Evolutionary conservation across 2,329 filamentous ascomycete genomes (phyloP).

Genomic region (Pyricularia grisea): DNA sequence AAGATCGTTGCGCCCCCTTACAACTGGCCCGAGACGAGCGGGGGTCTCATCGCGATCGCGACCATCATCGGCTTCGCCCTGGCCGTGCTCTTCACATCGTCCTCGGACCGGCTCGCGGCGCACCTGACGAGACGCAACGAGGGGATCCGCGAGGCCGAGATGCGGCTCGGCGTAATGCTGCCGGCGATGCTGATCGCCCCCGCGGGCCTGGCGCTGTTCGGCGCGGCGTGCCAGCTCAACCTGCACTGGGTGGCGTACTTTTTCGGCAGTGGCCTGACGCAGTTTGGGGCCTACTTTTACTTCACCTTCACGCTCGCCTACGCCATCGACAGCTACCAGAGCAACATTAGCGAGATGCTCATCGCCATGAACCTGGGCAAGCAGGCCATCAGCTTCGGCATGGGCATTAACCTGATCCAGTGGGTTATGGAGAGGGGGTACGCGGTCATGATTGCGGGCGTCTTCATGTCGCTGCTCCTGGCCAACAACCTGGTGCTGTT

Average conservation of each 20-base stretch:
- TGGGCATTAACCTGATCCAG: constrained; percentile 38
- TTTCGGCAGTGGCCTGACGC: constrained; percentile 35
- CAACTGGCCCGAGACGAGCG: constrained; percentile 32
- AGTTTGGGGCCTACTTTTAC: constrained; percentile 42
- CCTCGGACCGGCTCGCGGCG: constrained; percentile 32
- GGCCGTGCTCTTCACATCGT: constrained; percentile 33
- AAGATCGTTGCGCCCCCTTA: constrained; percentile 34
- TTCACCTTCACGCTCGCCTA: constrained; percentile 52
- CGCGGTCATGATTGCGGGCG: constrained; percentile 38
- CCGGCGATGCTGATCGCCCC: constrained; percentile 28
- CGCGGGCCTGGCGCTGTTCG: constrained; percentile 32
- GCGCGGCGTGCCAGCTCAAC: constrained; percentile 24
- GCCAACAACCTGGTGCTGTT: constrained; percentile 38
- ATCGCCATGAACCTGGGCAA: constrained; percentile 51
- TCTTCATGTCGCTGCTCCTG: constrained; percentile 36
- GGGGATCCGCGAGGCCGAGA: constrained; percentile 38
- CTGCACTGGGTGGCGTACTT: constrained; percentile 39
- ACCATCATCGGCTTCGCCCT: constrained; percentile 23
- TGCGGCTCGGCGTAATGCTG: constrained; percentile 30
- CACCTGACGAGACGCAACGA: constrained; percentile 30
- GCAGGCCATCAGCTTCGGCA: constrained; percentile 44
- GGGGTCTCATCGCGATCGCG: constrained; percentile 34
- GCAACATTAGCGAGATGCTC: constrained; percentile 53
- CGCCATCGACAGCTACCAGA: constrained; percentile 48
- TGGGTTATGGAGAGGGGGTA: constrained; percentile 41